Base-by-base conservation (phyloP, 306 rosid genomes). In the Prunus salicina region DNA sequence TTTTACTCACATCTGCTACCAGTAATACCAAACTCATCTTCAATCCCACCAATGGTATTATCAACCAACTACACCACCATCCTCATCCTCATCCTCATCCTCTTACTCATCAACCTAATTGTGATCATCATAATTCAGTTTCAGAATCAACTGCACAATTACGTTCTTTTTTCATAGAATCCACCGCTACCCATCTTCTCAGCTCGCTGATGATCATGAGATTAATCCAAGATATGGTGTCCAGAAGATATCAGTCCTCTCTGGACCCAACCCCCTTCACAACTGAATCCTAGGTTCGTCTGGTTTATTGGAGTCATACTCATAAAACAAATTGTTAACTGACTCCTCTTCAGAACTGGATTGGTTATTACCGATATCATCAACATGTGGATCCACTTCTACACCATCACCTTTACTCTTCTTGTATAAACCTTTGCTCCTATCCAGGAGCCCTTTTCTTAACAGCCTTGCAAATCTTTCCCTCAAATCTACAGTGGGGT, bases 231-330 rank as follows among this genome's bases (percentile, higher is more conserved):
- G 86, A 85, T 89, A 81, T 65, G 98, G 92, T 32, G 91, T 67
- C 24, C 92, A 91, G 76, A 94, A 91, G 89, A 85, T 97, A 80
- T 69, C 80, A 7, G 95, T 94, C 32, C 96, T 97, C 19, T 79
- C 98, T 3, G 98, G 97, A 10, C 95, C 97, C 16, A 92, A 92
- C 90, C 97, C 95, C 69, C 96, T 94, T 78, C 98, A 94, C 85
- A 94, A 92, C 66, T 92, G 85, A 88, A 60, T 12, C 62, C 72
- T 24, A 0, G 38, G 62, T 8, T 56, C 28, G 24, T 51, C 49
- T 27, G 45, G 73, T 14, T 75, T 70, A 83, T 86, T 82, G 6
- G 79, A 80, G 58, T 79, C 85, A 24, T 83, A 83, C 67, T 86
- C 85, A 20, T 71, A 84, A 53, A 78, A 61, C 71, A 80, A 46